A percentile compares a stretch with the other conserved stretches of the same genome.
phyloP scores from a whole-genome alignment of 345 rosid genomes.

The Nephelium lappaceum region DNA sequence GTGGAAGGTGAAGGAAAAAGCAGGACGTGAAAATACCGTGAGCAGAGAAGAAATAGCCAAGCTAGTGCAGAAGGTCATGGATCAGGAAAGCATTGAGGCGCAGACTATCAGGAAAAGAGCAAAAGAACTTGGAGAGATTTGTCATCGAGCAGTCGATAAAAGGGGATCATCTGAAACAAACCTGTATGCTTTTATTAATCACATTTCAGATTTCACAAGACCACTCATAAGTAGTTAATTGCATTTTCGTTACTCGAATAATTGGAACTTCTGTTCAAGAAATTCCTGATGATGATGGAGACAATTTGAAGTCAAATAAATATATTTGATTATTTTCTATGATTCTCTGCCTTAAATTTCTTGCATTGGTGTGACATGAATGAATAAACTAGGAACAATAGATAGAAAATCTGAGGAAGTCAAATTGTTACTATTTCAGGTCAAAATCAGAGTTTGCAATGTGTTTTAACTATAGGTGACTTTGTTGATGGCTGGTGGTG shows the following conservation, averaged over 20 bases:
- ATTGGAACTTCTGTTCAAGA: background rate
- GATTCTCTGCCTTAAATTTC: background rate
- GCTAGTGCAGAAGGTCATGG: background rate
- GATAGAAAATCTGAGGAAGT: no score
- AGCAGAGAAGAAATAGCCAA: conserved; percentile 16
- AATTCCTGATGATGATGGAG: background rate
- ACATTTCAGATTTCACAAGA: background rate
- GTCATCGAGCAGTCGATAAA: conserved; percentile 13
- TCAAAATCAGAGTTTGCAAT: background rate
- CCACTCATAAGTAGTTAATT: background rate
- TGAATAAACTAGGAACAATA: no score
- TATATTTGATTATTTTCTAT: no score
- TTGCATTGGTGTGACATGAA: no score
- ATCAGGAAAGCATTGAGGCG: conserved; percentile 12
- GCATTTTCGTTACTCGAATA: background rate
- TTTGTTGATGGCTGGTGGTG: no score
- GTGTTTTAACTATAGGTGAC: no score
- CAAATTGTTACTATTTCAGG: background rate
- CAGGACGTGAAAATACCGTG: background rate
- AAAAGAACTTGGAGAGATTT: background rate
- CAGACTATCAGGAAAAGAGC: conserved; percentile 17
- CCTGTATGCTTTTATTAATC: conserved; percentile 13
- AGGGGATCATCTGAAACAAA: conserved; percentile 25
- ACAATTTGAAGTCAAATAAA: no score
- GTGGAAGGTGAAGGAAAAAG: conserved; percentile 8